phyloP scores from a whole-genome alignment of 106 monocot genomes.

The Amphibolis antarctica region DNA sequence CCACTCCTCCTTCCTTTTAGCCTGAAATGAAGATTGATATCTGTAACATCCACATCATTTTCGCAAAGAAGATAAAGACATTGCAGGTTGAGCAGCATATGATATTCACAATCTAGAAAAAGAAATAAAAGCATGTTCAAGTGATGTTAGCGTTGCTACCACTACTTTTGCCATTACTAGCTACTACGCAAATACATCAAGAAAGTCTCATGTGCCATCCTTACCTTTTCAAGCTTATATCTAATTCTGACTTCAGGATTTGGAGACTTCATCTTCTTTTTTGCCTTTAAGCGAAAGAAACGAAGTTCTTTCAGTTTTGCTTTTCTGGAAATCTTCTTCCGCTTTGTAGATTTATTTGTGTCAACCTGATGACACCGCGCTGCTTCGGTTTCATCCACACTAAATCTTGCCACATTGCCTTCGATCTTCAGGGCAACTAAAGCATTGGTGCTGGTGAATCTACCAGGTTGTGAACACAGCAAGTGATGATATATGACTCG shows the following conservation, averaged over 20 bases:
- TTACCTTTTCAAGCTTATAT: slow-evolving; percentile 87
- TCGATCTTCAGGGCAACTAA: slow-evolving; percentile 42
- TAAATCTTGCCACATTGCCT: slow-evolving; percentile 43
- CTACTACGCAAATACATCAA: neutral
- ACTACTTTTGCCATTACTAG: neutral
- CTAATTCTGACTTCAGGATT: slow-evolving; percentile 92
- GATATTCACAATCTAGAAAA: too few relatives aligned
- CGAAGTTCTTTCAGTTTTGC: slow-evolving; percentile 72
- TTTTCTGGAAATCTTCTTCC: slow-evolving; percentile 56
- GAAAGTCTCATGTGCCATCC: neutral
- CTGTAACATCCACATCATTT: too few relatives aligned
- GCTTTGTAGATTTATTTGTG: slow-evolving; percentile 16
- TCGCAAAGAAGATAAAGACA: too few relatives aligned
- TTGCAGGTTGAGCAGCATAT: too few relatives aligned
- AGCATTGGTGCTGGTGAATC: slow-evolving; percentile 20
- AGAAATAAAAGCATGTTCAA: too few relatives aligned
- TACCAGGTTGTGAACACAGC: slow-evolving; percentile 20
- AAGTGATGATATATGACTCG: neutral
- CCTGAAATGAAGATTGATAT: slow-evolving; percentile 25
- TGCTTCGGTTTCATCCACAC: slow-evolving; percentile 25
- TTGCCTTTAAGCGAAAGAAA: slow-evolving; percentile 83
- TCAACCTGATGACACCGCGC: neutral
- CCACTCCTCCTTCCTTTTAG: slow-evolving; percentile 96
- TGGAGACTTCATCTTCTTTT: slow-evolving; percentile 87
- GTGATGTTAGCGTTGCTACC: too few relatives aligned